These are phyloP conservation scores for Rhizopus delemar DNA, from an alignment of 371 early-diverging fungal species.

Conservation along the genomic window DNA sequence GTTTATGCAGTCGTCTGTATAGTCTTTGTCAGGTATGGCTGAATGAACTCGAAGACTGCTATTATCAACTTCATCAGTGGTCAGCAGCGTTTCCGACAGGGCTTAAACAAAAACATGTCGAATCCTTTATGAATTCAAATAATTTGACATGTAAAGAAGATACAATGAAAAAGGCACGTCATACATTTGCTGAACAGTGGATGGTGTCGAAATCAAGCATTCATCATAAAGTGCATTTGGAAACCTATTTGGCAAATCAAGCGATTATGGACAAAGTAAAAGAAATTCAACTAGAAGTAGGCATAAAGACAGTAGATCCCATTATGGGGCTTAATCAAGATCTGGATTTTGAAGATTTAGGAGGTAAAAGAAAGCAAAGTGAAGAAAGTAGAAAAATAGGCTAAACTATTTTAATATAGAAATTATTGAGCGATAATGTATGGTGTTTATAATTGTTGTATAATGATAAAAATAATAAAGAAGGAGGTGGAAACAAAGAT, in stretches of 20 bases:
- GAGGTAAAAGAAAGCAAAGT: slow-evolving; percentile 17
- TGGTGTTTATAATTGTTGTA: too few species aligned
- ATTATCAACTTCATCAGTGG: slow-evolving; percentile 36
- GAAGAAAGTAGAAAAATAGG: not conserved
- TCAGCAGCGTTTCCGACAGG: slow-evolving; percentile 37
- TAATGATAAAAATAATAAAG: too few species aligned
- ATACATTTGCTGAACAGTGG: slow-evolving; percentile 9
- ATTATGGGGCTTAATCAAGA: not conserved
- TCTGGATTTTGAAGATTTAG: slow-evolving; percentile 24
- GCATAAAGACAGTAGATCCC: not conserved
- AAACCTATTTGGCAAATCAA: slow-evolving; percentile 20
- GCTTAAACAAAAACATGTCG: slow-evolving; percentile 26
- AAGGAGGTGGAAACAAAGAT: too few species aligned
- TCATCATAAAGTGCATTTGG: slow-evolving; percentile 25
- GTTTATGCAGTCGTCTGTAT: slow-evolving; percentile 38
- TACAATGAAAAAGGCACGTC: slow-evolving; percentile 15
- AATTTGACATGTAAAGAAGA: slow-evolving; percentile 15
- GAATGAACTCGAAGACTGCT: slow-evolving; percentile 38
- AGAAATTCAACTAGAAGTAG: slow-evolving; percentile 10
- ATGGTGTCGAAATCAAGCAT: slow-evolving; percentile 10
- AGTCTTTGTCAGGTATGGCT: slow-evolving; percentile 28
- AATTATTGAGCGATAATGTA: too few species aligned
- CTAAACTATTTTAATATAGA: too few species aligned
- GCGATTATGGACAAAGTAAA: slow-evolving; percentile 16
- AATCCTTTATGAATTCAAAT: not conserved